Base-by-base conservation (phyloP, 2,329 filamentous ascomycete genomes). In the Monosporascus sp. region DNA sequence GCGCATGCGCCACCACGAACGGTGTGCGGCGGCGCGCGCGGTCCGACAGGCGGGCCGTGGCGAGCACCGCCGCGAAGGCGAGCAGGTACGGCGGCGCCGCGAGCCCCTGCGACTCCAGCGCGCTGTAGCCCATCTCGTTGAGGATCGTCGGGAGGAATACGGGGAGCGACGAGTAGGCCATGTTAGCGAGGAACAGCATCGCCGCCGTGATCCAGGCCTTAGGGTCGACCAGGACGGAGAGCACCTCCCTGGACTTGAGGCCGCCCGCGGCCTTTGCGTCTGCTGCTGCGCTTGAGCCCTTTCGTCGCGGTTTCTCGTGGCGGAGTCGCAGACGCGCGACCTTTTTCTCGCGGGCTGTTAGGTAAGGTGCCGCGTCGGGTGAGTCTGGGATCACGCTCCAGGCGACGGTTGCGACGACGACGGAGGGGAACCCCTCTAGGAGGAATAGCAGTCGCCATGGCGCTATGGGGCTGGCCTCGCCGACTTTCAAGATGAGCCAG, bases 181-280 rank as follows among this genome's bases (percentile, higher is more conserved):
- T 87, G 70, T 96, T 96, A 65, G 88, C 85, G 69, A 87, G 83
- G 75, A 95, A 91, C 76, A 95, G 89, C 82, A 96, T 95, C 61
- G 82, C 71, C 1, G 90, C 87, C 5, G 88, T 88, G 43, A 93
- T 76, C 73, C 89, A 93, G 53, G 82, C 82, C 59, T 85, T 85
- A 0, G 87, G 86, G 69, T 90, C 87, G 45, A 65, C 61, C 31
- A 90, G 70, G 2, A 82, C 81, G 55, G 79, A 72, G 15, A 82
- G 64, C 41, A 88, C 76, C 60, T 88, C 84, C 31, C 69, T 68
- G 62, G 76, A 72, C 39, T 82, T 73, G 48, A 88, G 74, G 7
- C 74, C 71, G 7, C 59, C 41, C 6, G 48, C 39, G 22, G 51
- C 62, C 61, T 6, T 55, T 22, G 1, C 41, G 47, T 27, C 17